Evolutionary conservation across 202 grass and related monocot species (phyloP), one percentile per base, ranked within the genome.

Genomic region (Digitaria exilis): DNA sequence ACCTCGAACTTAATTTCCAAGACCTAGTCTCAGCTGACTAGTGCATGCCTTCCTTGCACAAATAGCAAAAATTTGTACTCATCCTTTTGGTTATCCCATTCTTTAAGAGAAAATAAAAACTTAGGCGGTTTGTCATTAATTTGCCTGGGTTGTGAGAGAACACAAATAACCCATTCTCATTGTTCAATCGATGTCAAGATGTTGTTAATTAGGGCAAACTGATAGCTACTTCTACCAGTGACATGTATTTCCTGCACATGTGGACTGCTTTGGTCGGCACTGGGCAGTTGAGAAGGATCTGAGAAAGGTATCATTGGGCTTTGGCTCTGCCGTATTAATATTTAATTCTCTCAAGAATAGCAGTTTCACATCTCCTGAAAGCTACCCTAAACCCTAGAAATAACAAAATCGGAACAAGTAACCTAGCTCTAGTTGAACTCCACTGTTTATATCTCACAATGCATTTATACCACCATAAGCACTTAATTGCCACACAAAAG

Each of bases 171-270:
- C 22, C 41, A 35, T 67, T 51, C 0, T 22, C 45, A 3, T 31
- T 61, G 60, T 37, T 22, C 37, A 26, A 9, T 54, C 29, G 52
- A 24, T 52, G 19, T 67, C 61, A 51, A 50, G 30, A 24, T 66
- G 9, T 79, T 39, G 9, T 79, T 51, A 52, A 54, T 41, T 55
- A 52, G 14, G 30, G 15, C 16, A 50, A 25, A 6, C 32, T 37
- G 60, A 65, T 79, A 37, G 29, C 60, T 78, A 65, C 59, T 78
- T 65, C 42, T 65, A 26, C 49, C 19, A 65, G 65, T 6, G 21
- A 16, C 45, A 52, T 25, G 2, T 7, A 26, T 35, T 65, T 51
- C 16, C 11, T 66, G 30, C 4, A 9, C 4, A 50, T 49, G 19
- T 71, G 29, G 12, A 44, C 9, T 22, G 16, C 17, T 71, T 31